Base-by-base conservation (phyloP, 345 rosid genomes). In the Alliaria petiolata region DNA sequence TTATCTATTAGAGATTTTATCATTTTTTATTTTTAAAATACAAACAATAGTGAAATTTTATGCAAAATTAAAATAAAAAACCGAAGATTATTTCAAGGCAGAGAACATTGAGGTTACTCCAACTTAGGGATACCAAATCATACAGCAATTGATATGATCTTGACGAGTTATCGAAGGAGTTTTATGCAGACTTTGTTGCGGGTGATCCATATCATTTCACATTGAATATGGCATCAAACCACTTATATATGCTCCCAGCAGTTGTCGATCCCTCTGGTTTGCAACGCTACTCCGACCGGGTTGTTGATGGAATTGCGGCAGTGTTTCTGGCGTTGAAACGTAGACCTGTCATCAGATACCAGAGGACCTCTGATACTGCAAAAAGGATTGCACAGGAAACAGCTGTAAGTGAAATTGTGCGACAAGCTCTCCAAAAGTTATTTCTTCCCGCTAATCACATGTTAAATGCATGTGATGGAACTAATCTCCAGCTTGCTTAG, bases 331-430 rank as follows among this genome's bases (percentile, higher is more conserved):
- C 99, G 31, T 68, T 95, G 72, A 95, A 95, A 76, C 84, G 96
- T 35, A 86, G 98, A 74, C 99, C 99, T 70, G 83, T 88, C 74
- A 91, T 95, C 78, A 84, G 99, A 63, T 95, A 88, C 70, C 96
- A 92, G 70, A 85, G 97, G 81, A 87, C 98, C 26, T 95, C 99
- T 53, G 99, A 95, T 78, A 81, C 83, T 80, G 96, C 97, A 10
- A 95, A 95, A 83, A 86, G 99, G 84, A 85, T 91, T 83, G 96
- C 98, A 4, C 96, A 91, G 17, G 98, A 95, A 85, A 76, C 97
- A 74, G 77, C 98, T 44, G 99, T 95, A 81, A 86, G 96, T 80
- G 44, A 50, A 68, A 52, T 28, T 61, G 5, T 35, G 47, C 42
- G 45, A 56, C 47, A 38, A 62, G 60, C 38, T 69, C 19, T 54